Evolutionary conservation across 192 early-diverging fungal genomes (phyloP), one percentile per base, ranked within the genome.

Genomic region (Dispira parvispora): DNA sequence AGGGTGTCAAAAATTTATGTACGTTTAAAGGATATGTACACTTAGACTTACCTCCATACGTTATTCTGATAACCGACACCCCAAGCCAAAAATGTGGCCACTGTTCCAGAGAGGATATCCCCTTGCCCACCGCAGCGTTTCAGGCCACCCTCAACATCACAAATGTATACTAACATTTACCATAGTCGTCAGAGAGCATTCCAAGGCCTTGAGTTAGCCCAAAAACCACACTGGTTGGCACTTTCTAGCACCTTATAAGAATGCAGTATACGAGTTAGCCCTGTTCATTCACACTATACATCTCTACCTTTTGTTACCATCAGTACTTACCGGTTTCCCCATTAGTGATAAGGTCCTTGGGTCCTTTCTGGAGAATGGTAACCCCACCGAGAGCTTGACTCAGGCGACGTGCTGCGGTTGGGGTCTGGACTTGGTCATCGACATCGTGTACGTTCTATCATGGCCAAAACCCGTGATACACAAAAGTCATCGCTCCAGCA

Each of bases 121-220:
- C 96, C 96, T 64, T 97, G 96, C 0, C 96, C 94, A 21, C 96
- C 96, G 66, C 90, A 92, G 14, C 96, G 73, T 50, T 92, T 82
- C 46, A 89, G 70, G 3, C 88, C 85, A 23, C 93, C 88, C 27
- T 68, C 65, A 25, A 75, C 75, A 52, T 81, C 75, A 47, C 86
- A 89, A 0, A 69, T 53, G 54, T 85, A 69, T 3, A 87, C 80
- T 76, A 8, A 18, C 46, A 38, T 38, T 38, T 38, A 38, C 32
- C 32, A 38, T 38, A 6, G 6, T 6, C 32, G 6, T 38, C 32
- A 38, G 32, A 38, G 6, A 38, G 32, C 32, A 38, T 38, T 38
- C 32, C 32, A 38, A 38, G 32, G 32, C 32, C 1, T 38, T 38
- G 32, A 38, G 32, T 38, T 6, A 38, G 32, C 1, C 1, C n/a